Evolutionary conservation across 2,329 filamentous ascomycete genomes (phyloP), one percentile per base, ranked within the genome.

Genomic region (Aplosporella prunicola): DNA sequence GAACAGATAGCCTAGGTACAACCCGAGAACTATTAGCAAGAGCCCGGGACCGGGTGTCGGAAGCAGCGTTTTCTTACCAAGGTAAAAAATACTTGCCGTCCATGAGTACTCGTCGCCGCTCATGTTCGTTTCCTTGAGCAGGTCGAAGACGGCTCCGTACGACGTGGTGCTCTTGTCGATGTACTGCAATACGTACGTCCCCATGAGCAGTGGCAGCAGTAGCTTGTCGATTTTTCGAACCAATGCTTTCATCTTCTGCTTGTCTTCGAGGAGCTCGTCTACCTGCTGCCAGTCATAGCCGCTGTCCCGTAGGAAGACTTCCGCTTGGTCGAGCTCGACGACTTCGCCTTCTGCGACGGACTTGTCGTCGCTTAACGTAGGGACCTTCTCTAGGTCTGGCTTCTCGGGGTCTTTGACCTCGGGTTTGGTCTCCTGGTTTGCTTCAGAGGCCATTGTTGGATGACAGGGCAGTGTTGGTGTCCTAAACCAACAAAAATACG

Each of bases 81-180:
- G 60, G 42, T 74, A 75, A 48, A 74, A 75, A 4, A 74, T 67
- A 15, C 62, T 68, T 2, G 68, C 66, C n/a, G 73, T 61, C 69
- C 71, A 74, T 31, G 62, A 63, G 43, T 75, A 76, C 35, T 73
- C 54, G 1, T 57, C 55, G 10, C 57, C 50, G 1, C 53, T 62
- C 45, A 73, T 71, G 13, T 62, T 54, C 0, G 70, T 71, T 15
- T 63, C 62, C 9, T 55, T 52, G 42, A 74, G 67, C 0, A 76
- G 56, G 32, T 75, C 72, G 42, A 74, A 75, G 0, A 76, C 68
- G 2, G 71, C 70, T 0, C 67, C 63, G 47, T 74, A 75, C 0
- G 63, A 63, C 5, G 74, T 54, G 0, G 70, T 67, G 43, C 69
- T 64, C 52, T 76, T 76, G 51, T 74, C 71, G 46, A 74, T 68